These are phyloP conservation scores for Macroventuria anomochaeta DNA, from an alignment of 2,329 filamentous ascomycete genomes.

Conservation along the genomic window DNA sequence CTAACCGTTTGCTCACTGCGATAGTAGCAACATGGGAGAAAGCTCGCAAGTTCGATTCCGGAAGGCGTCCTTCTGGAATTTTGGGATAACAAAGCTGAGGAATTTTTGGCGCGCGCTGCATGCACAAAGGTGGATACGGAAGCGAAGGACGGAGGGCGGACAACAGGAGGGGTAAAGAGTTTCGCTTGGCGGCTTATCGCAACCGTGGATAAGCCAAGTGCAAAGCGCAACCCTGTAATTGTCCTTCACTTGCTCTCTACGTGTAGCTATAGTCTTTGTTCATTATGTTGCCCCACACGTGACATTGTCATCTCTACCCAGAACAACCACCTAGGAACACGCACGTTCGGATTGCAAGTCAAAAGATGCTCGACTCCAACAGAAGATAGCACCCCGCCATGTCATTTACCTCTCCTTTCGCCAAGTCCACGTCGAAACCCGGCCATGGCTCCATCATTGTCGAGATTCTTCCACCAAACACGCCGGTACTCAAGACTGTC, in stretches of 20 bases:
- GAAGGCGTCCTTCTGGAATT: not conserved
- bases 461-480: constrained; percentile 71
- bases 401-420: constrained; percentile 70
- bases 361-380: constrained; percentile 20
- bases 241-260: not conserved
- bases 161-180: constrained; percentile 8
- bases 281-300: not conserved
- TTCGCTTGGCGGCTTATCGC: constrained; percentile 13
- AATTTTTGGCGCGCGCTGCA: constrained; percentile 10
- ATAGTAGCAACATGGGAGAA: constrained; percentile 3
- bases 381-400: constrained; percentile 28
- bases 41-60: constrained; percentile 13
- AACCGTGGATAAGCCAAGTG: constrained; percentile 14
- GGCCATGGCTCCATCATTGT: constrained; percentile 82
- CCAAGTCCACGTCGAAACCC: constrained; percentile 72
- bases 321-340: not conserved
- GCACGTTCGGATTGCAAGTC: not conserved
- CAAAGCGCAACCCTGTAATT: not conserved
- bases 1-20: constrained; percentile 19
- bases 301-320: not conserved
- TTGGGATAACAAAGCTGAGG: not conserved
- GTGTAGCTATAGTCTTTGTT: not conserved
- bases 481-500: constrained; percentile 74
- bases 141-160: constrained; percentile 10
- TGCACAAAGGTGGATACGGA: constrained; percentile 17